phyloP scores from a whole-genome alignment of 257 asterid species.

The Ilex asprella region DNA sequence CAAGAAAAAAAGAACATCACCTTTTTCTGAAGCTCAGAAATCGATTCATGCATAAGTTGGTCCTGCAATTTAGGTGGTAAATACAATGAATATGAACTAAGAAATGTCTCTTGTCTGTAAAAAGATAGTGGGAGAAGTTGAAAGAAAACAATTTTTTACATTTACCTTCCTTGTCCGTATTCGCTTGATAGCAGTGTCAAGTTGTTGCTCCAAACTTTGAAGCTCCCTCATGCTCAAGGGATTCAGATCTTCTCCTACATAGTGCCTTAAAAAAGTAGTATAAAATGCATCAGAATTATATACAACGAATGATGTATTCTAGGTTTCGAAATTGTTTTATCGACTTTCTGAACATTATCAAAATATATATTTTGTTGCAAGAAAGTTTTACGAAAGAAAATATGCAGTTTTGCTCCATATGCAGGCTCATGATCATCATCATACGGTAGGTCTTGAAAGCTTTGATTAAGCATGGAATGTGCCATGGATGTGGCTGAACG shows the following conservation, averaged over 20 bases:
- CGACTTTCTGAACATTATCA: too few relatives aligned
- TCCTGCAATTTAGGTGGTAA: conserved; percentile 20
- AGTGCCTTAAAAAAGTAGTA: conserved; percentile 34
- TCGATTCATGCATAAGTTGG: conserved; percentile 68
- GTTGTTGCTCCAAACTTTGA: conserved; percentile 74
- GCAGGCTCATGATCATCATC: too few relatives aligned
- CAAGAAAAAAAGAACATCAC: conserved; percentile 15
- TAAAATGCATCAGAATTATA: too few relatives aligned
- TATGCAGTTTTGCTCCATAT: too few relatives aligned
- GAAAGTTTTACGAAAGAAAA: too few relatives aligned
- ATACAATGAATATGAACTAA: not conserved
- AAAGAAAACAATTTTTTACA: not conserved
- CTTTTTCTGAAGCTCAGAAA: conserved; percentile 73
- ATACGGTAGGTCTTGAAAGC: too few relatives aligned
- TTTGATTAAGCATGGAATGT: too few relatives aligned
- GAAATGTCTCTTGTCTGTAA: not conserved
- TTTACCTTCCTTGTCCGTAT: conserved; percentile 53
- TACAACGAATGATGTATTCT: too few relatives aligned
- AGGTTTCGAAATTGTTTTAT: too few relatives aligned
- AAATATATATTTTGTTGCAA: too few relatives aligned
- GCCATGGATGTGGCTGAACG: too few relatives aligned
- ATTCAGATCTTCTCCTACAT: conserved; percentile 60
- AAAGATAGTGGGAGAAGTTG: not conserved
- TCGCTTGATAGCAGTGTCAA: conserved; percentile 58
- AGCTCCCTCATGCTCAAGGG: conserved; percentile 69